Base-by-base conservation (phyloP, 805 yeast genomes). In the Cyberlindnera mrakii region DNA sequence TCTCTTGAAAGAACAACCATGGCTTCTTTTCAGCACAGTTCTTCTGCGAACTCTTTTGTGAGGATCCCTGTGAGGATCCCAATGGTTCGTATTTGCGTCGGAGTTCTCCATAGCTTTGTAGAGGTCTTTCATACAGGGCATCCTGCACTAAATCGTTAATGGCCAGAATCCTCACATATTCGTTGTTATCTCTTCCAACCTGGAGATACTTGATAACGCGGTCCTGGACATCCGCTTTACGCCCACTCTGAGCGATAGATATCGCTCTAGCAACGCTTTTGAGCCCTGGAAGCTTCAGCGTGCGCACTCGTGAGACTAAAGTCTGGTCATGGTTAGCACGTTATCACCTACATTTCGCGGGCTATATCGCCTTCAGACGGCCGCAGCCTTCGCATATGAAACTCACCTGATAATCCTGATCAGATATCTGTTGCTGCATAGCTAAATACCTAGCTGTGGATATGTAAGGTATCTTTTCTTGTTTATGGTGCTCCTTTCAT, bases 221-320 rank as follows among this genome's bases (percentile, higher is more conserved):
- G 30, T 76, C 78, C 41, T 72, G 72, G 13, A 85, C 60, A 30
- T 76, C 82, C 17, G 72, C 71, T 60, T 86, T 87, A 32, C 78
- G 65, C 1, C 93, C 95, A 6, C 71, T 54, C 9, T 66, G 52
- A 2, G 77, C 61, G 16, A 82, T 59, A 2, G 74, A 72, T 15
- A 80, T 54, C 1, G 78, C 54, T 35, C 75, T 66, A 30, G 81
- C 73, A 1, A 82, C 54, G 16, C 64, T 70, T 58, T 80, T 80
- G 43, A 82, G 65, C 42, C 74, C 76, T 0, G 71, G 61, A 2
- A 80, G 77, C 50, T 72, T 74, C 17, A 54, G 36, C 15, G 8
- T n/a, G 30, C 25, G 35, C 4, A 74, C 23, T 16, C 38, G 25
- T 10, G 33, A 34, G n/a, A 62, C 15, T 13, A 37, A 11, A 16